Evolutionary conservation across 345 rosid genomes (phyloP).

Genomic region (Euphorbia peplus): DNA sequence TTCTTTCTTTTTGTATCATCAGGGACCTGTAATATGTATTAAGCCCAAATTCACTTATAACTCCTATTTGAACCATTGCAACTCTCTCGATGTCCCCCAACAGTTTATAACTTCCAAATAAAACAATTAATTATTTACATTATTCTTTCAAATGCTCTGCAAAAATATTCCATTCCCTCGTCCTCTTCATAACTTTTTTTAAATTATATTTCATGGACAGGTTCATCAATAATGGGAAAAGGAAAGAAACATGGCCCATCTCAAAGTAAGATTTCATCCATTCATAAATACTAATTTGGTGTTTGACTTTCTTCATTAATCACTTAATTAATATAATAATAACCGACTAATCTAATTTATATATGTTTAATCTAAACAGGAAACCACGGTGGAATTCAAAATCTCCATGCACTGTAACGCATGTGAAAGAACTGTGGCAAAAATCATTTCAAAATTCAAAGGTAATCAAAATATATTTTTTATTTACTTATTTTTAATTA

Average conservation of each 20-base stretch:
- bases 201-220: not conserved
- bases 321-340: not conserved
- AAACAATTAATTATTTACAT: no score
- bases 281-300: no score
- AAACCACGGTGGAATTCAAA: slow-evolving; percentile 41
- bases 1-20: no score
- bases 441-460: slow-evolving; percentile 54
- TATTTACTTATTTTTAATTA: not conserved
- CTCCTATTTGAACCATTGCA: no score
- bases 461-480: no score
- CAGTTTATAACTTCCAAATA: no score
- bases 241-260: slow-evolving; percentile 24
- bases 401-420: slow-evolving; percentile 79
- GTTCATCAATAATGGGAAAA: slow-evolving; percentile 27
- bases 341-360: no score
- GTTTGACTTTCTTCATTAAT: no score
- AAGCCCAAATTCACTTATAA: no score
- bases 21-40: no score
- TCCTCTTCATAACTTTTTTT: not conserved
- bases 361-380: slow-evolving; percentile 23
- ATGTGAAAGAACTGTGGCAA: slow-evolving; percentile 64
- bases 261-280: slow-evolving; percentile 30
- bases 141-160: not conserved
- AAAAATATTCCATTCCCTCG: not conserved
- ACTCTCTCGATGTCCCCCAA: no score